Base-by-base conservation (phyloP, 352 stramenopile species). In the Phytophthora rubi region DNA sequence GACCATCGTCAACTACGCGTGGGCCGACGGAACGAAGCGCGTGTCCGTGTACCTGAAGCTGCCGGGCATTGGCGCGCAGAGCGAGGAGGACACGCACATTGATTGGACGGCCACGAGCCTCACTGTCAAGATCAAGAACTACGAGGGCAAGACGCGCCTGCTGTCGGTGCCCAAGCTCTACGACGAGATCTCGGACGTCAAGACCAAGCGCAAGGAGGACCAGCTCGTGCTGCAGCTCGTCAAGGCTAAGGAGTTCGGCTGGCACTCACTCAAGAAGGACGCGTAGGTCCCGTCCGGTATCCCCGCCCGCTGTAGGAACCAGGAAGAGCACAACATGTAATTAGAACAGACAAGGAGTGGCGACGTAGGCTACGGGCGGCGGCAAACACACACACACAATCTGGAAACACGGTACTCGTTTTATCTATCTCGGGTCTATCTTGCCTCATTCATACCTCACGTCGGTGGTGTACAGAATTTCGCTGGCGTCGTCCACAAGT, bases 181-280 rank as follows among this genome's bases (percentile, higher is more conserved):
- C 71, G 87, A 95, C 37, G 85, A 92, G 62, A 93, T 96, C 68
- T 85, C 79, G 62, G 85, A 91, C 59, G 79, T 92, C 37, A 87
- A 86, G 64, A 91, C 74, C 10, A 94, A 92, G 65, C 86, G 86
- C 53, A 94, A 94, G 65, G 76, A 91, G 62, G 80, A 95, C 68
- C 86, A 93, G 71, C 77, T 96, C 61, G 85, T 95, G 59, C 68
- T 96, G 35, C 68, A 81, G 68, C 81, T 96, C 59, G 70, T 85
- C 59, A 96, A 96, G 71, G 77, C 81, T 21, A 93, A 90, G 59
- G 83, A 94, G 64, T 73, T 91, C 53, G 88, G 77, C 59, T 96
- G 89, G 89, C 75, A 81, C 82, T 87, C 85, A 64, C 77, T 95
- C 54, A 94, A 96, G 82, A 96, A 96, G 81, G 80, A 89, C 53